These are phyloP conservation scores for Quercus variabilis DNA, from an alignment of 306 rosid species.

Conservation along the genomic window DNA sequence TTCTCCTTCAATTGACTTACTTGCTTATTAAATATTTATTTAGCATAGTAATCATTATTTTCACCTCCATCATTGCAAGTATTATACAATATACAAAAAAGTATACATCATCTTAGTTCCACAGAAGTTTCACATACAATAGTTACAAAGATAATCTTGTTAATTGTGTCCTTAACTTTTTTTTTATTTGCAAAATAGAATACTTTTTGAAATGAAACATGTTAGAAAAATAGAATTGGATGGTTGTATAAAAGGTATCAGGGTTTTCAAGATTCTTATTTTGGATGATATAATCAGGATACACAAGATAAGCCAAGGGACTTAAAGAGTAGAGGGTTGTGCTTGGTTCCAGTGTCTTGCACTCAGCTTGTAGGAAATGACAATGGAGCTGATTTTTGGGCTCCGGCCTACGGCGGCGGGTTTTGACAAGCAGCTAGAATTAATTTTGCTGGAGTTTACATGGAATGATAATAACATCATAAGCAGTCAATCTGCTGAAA, in stretches of 20 bases:
- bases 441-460: not conserved
- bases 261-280: not conserved
- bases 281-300: constrained; percentile 16
- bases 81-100: not conserved
- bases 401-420: constrained; percentile 58
- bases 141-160: not conserved
- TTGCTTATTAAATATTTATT: constrained; percentile 1
- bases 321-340: constrained; percentile 74
- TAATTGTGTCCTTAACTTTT: not conserved
- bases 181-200: not conserved
- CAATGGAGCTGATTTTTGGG: constrained; percentile 84
- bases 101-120: not conserved
- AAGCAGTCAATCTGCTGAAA: constrained; percentile 60
- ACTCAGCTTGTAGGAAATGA: constrained; percentile 71
- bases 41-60: constrained; percentile 6
- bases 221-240: not conserved
- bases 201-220: not conserved
- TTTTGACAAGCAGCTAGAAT: constrained; percentile 6
- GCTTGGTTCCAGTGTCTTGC: constrained; percentile 79
- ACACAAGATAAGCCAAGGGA: constrained; percentile 45
- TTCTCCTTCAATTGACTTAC: not conserved
- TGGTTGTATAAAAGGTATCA: not conserved
- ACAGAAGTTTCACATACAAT: not conserved
- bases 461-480: constrained; percentile 48
- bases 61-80: constrained; percentile 24